Evolutionary conservation across 2,329 filamentous ascomycete species (phyloP).

Genomic region (Aspergillus persii): DNA sequence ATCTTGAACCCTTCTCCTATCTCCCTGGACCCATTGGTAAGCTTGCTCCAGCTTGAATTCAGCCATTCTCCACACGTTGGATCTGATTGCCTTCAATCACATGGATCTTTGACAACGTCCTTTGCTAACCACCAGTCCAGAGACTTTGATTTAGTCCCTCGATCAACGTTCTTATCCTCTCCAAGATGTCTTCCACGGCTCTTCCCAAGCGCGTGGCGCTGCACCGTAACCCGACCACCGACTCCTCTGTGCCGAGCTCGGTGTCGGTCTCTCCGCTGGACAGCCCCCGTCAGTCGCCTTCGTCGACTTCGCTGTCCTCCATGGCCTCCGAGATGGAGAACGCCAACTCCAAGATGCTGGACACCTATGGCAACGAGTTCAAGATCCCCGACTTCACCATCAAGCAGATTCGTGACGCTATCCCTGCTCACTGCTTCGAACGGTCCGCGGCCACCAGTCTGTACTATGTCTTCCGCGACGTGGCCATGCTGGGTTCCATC

Average conservation of each 20-base stretch:
- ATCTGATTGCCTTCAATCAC: background rate
- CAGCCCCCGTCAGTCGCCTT: constrained; percentile 64
- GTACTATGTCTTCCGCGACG: constrained; percentile 79
- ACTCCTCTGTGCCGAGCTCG: constrained; percentile 57
- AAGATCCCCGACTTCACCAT: constrained; percentile 92
- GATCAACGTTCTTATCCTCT: background rate
- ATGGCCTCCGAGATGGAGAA: constrained; percentile 67
- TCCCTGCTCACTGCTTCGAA: constrained; percentile 95
- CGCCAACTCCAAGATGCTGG: constrained; percentile 61
- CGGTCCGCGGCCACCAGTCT: constrained; percentile 74
- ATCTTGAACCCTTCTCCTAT: background rate
- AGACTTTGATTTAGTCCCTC: background rate
- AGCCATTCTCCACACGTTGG: background rate
- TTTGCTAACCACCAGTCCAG: background rate
- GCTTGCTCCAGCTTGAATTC: background rate
- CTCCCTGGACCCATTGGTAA: constrained; percentile 5
- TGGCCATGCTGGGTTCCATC: constrained; percentile 67
- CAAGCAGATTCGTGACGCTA: constrained; percentile 95
- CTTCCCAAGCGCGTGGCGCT: constrained; percentile 48
- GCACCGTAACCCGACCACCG: constrained; percentile 52
- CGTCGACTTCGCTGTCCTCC: constrained; percentile 89
- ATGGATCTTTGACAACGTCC: background rate
- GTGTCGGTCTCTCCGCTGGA: constrained; percentile 56
- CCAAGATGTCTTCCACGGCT: constrained; percentile 52
- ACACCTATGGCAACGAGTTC: constrained; percentile 95